A percentile compares a stretch with the other conserved stretches of the same genome.
Conservation (phyloP, 345 rosid genomes). For the Psidium friedrichsthalianum region DNA sequence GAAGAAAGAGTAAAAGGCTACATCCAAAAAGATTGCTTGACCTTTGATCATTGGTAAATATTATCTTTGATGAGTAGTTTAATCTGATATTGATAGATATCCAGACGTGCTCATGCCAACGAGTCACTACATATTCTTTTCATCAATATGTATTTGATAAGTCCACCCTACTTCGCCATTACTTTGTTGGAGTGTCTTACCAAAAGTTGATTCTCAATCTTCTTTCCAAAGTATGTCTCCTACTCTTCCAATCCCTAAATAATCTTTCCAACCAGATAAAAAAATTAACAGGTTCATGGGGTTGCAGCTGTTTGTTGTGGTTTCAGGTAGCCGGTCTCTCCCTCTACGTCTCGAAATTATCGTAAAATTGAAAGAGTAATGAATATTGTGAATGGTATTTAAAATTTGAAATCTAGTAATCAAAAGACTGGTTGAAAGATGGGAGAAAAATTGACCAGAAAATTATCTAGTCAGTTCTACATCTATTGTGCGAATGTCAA, state of each 20-base stretch:
- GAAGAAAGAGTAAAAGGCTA: not conserved
- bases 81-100: not conserved
- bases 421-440: not conserved
- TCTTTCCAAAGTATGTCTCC: not conserved
- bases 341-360: not conserved
- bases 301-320: not conserved
- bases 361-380: not conserved
- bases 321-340: not conserved
- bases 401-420: not conserved
- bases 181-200: not conserved
- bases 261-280: not conserved
- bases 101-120: not conserved
- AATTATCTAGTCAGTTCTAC: not conserved
- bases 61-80: not conserved
- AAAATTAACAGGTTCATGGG: not conserved
- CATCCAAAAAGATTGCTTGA: not conserved
- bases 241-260: not conserved
- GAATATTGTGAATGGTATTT: not conserved
- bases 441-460: not conserved
- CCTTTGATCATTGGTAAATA: not conserved
- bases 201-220: not conserved
- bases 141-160: not conserved
- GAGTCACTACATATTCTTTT: not conserved
- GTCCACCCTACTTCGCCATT: not conserved
- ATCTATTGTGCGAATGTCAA: accelerated